A percentile compares a stretch with the other conserved stretches of the same genome.
Evolutionary conservation across 2,329 filamentous ascomycete species (phyloP).

Genomic region (Conoideocrella luteorostrata): DNA sequence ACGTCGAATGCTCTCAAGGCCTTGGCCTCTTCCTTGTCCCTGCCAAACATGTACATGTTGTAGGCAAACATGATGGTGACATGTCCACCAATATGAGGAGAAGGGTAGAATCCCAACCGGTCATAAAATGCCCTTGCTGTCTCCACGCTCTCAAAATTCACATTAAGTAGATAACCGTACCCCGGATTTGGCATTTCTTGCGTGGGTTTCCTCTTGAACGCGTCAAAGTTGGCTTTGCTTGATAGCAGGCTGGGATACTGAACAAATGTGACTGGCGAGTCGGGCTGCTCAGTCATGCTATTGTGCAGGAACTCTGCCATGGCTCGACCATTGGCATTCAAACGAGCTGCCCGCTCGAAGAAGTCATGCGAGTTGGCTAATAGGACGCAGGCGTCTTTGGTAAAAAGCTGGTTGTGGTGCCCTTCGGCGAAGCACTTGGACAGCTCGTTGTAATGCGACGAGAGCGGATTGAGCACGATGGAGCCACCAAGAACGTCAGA

Average conservation of each 20-base stretch:
- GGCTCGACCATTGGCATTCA: slow-evolving; percentile 38
- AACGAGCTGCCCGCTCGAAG: slow-evolving; percentile 28
- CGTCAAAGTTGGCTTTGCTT: slow-evolving; percentile 25
- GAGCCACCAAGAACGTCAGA: slow-evolving; percentile 50
- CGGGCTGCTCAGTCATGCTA: slow-evolving; percentile 16
- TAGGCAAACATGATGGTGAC: slow-evolving; percentile 44
- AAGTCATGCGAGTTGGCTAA: slow-evolving; percentile 39
- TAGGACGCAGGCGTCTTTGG: slow-evolving; percentile 38
- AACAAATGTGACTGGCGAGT: slow-evolving; percentile 32
- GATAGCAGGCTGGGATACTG: slow-evolving; percentile 37
- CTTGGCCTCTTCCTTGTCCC: slow-evolving; percentile 27
- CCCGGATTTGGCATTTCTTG: slow-evolving; percentile 41
- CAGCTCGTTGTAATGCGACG: slow-evolving; percentile 32
- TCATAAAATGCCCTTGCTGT: slow-evolving; percentile 43
- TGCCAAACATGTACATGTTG: slow-evolving; percentile 36
- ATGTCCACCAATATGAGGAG: slow-evolving; percentile 48
- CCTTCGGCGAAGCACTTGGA: slow-evolving; percentile 19
- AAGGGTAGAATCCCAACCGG: slow-evolving; percentile 39
- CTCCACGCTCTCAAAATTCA: slow-evolving; percentile 40
- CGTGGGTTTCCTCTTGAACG: slow-evolving; percentile 30
- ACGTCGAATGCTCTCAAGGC: slow-evolving; percentile 33
- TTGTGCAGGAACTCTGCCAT: slow-evolving; percentile 33
- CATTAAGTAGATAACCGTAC: slow-evolving; percentile 47
- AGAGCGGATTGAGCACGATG: slow-evolving; percentile 41
- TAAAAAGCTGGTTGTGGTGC: slow-evolving; percentile 40